Conservation (phyloP, 208 protist genomes). For the Trypanosoma theileri region DNA sequence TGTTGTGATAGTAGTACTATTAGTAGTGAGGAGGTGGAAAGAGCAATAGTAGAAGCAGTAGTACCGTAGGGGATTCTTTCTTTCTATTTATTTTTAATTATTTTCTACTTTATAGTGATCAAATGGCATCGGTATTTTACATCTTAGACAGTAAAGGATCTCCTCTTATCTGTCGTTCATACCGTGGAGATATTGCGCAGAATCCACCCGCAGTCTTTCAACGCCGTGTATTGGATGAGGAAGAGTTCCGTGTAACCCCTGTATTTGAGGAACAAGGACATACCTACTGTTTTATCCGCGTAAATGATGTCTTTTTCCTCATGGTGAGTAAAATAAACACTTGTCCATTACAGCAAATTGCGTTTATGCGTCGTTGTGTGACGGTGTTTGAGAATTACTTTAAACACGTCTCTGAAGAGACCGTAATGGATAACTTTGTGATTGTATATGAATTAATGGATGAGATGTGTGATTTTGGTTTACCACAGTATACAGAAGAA, state of each 20-base stretch:
- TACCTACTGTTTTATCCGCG: constrained; percentile 95
- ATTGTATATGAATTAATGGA: constrained; percentile 99
- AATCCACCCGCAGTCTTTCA: constrained; percentile 86
- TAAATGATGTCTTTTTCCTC: constrained; percentile 95
- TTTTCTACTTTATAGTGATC: constrained; percentile 1
- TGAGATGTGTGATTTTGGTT: constrained; percentile 99
- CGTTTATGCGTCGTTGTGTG: constrained; percentile 94
- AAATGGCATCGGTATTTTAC: constrained; percentile 91
- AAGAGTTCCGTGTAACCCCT: constrained; percentile 89
- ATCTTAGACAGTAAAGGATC: constrained; percentile 95
- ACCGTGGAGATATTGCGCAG: constrained; percentile 94
- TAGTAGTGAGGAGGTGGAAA: no score
- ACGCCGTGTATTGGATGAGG: constrained; percentile 91
- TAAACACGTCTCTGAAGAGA: constrained; percentile 94
- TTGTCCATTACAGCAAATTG: constrained; percentile 92
- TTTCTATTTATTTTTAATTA: not conserved
- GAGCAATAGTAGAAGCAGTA: no score
- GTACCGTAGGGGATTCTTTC: not conserved
- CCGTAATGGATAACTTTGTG: constrained; percentile 97
- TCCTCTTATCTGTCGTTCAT: constrained; percentile 95
- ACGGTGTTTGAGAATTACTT: constrained; percentile 95
- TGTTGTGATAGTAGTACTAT: no score
- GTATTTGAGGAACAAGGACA: constrained; percentile 93
- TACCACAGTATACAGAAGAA: constrained; percentile 96
- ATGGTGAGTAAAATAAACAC: constrained; percentile 95